phyloP scores from a whole-genome alignment of 2,329 filamentous ascomycete genomes.

The Lomentospora prolificans region DNA sequence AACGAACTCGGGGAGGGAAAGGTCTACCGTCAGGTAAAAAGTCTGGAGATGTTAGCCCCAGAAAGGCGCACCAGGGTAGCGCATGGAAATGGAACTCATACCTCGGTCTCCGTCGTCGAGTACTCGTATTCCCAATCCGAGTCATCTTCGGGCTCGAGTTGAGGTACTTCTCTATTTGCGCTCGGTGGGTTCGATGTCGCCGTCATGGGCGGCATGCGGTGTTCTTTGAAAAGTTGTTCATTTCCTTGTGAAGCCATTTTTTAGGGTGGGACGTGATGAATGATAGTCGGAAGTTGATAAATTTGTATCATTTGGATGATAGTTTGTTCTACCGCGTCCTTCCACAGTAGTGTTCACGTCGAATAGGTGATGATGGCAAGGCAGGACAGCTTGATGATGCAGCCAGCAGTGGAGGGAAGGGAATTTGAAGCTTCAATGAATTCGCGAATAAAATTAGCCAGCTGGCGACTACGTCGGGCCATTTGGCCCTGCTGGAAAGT shows the following conservation, averaged over 20 bases:
- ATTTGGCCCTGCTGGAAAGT: too few species aligned
- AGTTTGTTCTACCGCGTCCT: background rate
- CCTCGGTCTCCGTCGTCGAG: conserved; percentile 53
- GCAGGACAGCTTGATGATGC: background rate
- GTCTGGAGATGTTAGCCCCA: conserved; percentile 31
- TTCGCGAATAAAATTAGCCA: background rate
- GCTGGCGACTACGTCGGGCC: too few species aligned
- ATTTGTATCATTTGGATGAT: background rate
- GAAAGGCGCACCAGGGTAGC: background rate
- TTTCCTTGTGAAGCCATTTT: background rate
- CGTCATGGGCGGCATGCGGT: background rate
- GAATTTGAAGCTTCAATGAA: background rate
- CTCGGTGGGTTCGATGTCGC: conserved; percentile 1
- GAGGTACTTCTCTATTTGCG: conserved; percentile 3
- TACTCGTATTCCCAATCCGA: conserved; percentile 63
- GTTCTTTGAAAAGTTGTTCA: background rate
- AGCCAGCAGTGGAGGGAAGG: background rate
- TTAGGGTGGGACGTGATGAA: background rate
- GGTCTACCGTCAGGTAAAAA: conserved; percentile 54
- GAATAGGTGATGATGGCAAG: background rate
- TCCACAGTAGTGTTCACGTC: too few species aligned
- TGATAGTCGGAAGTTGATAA: background rate
- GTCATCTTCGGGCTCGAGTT: conserved; percentile 27
- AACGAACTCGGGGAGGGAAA: conserved; percentile 48
- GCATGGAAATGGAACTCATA: conserved; percentile 16